Evolutionary conservation across 208 protist species (phyloP), one percentile per base, ranked within the genome.

Genomic region (Leishmania major): DNA sequence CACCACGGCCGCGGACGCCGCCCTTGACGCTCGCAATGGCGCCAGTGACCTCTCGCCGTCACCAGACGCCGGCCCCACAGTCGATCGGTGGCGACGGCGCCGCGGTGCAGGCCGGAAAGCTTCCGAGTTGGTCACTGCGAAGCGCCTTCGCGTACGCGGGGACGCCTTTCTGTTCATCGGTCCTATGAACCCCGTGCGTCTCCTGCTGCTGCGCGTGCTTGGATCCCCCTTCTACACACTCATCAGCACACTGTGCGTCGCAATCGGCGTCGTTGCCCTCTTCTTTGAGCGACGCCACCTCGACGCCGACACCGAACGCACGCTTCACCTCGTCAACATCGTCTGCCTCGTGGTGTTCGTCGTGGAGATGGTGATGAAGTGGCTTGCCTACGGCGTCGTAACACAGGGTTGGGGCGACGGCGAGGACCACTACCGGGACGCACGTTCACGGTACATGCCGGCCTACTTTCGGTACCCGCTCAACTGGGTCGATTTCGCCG

Each of bases 291-390:
- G 84, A 11, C 45, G 57, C 35, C 28, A 69, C 49, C 72, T 88
- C 47, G 11, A 49, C 10, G 28, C 47, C 64, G 72, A 78, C 45
- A 28, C 77, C 35, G 53, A 88, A 28, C 59, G 69, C 6, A 57
- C 47, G 47, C 78, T 93, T 25, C 43, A 75, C 25, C 25, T 43
- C 2, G 37, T 87, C 62, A 90, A 93, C 85, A 78, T 92, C 40
- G 83, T 85, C 13, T 95, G 91, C 83, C 82, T 87, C 1, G 74
- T 83, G 22, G 69, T 98, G 35, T 93, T 93, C n/a, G 79, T 75
- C 15, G 28, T 77, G 25, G 92, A 96, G 62, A 93, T 94, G 88
- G 22, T 90, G 35, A 6, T 92, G 62, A 92, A 93, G 84, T 90
- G 89, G 71, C 4, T 91, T 6, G 88, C 87, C 4, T 90, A 90